Base-by-base conservation (phyloP, 1,284 basidiomycete genomes). In the Leucoagaricus sp. region DNA sequence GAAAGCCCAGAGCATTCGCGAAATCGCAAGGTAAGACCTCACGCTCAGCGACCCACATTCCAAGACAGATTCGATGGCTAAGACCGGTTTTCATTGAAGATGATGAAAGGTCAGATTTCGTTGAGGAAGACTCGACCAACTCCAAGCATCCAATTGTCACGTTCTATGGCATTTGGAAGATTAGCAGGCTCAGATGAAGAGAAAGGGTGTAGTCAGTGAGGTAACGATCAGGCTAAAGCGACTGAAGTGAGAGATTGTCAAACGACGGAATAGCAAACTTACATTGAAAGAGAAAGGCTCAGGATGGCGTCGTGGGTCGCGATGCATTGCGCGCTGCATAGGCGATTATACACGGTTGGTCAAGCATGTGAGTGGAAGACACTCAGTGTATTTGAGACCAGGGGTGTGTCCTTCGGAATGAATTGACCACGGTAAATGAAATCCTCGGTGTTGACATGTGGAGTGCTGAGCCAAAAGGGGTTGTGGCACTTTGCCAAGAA, bases 1-100 rank as follows among this genome's bases (percentile, higher is more conserved):
- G 63, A 74, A 76, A 2, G 73, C 69, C 75, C 75, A 73, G 21
- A 77, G 65, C 67, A 76, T 68, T 49, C 71, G 66, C 4, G 74
- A 68, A 42, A 77, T 71, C 15, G 67, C 72, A 2, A 78, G 65
- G 56, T n/a, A 64, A 76, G 12, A 77, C 65, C 58, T 76, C 75
- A 29, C 70, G 69, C 42, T 76, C 75, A 1, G 75, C 76, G 9
- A 75, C 68, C 59, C 64, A 64, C 60, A 75, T 73, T 13, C 75
- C 75, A 1, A 70, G 73, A 59, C 75, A 77, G 29, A 75, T 74
- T 9, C 73, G 67, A 34, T 73, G 74, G 2, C 76, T 75, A 42
- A 7, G 23, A 12, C 0, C 54, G 29, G 38, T 15, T 12, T 17
- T 4, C 19, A 28, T n/a, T n/a, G n/a, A 47, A 33, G 4, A n/a